A percentile compares a stretch with the other conserved stretches of the same genome.
Conservation (phyloP, 768 basidiomycete genomes). For the Lanmaoa rubissima region DNA sequence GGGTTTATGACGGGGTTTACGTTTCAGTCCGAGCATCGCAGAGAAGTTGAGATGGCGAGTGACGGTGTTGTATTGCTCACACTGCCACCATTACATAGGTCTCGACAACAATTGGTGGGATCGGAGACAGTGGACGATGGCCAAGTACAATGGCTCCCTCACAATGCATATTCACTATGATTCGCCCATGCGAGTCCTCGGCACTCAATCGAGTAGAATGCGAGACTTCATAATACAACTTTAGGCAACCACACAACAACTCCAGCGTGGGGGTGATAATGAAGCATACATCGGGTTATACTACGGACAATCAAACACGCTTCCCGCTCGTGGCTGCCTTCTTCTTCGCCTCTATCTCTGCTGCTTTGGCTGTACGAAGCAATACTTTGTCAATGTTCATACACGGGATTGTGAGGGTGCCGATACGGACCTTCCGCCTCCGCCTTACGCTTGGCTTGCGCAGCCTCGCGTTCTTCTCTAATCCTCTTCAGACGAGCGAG, state of each 20-base stretch:
- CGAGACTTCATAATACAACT: not conserved
- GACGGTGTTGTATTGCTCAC: too few species aligned
- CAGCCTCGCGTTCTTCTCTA: constrained; percentile 82
- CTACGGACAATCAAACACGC: constrained; percentile 37
- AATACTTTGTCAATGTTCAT: not conserved
- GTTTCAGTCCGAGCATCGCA: too few species aligned
- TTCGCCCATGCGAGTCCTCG: not conserved
- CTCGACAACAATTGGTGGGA: too few species aligned
- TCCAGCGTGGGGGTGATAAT: not conserved
- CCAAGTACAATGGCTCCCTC: too few species aligned
- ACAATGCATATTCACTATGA: too few species aligned
- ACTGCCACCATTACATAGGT: too few species aligned
- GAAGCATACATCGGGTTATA: not conserved
- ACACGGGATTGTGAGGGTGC: not conserved
- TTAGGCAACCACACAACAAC: not conserved
- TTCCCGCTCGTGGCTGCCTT: constrained; percentile 35
- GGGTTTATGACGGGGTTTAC: too few species aligned
- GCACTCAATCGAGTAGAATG: not conserved
- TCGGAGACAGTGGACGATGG: too few species aligned
- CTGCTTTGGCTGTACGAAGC: constrained; percentile 51
- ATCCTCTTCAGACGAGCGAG: constrained; percentile 85
- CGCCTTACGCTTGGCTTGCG: constrained; percentile 83
- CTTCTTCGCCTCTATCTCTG: constrained; percentile 63
- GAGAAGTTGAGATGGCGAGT: too few species aligned
- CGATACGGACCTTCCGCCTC: constrained; percentile 71